Percentiles rank a stretch among this genome's conserved stretches.
phyloP scores from a whole-genome alignment of 2,329 filamentous ascomycete species.

The Neonectria neomacrospora region DNA sequence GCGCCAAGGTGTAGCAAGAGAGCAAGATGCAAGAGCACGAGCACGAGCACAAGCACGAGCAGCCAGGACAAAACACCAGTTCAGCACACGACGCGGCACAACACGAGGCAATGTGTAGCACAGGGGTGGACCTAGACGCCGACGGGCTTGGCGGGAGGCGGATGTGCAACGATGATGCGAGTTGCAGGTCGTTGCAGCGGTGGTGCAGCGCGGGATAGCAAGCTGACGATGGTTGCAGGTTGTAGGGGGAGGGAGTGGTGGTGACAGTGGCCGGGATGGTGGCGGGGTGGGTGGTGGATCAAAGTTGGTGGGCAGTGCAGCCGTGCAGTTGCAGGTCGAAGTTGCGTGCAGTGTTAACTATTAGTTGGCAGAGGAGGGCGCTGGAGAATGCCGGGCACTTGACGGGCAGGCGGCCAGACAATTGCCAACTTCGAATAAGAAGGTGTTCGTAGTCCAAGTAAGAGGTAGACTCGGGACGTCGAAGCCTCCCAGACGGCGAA shows the following conservation, averaged over 20 bases:
- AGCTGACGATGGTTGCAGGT: constrained; percentile 2
- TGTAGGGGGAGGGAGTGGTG: constrained; percentile 6
- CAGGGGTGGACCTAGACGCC: constrained; percentile 35
- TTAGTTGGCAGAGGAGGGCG: constrained; percentile 6
- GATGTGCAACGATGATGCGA: constrained; percentile 35
- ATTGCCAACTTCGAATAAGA: neutral
- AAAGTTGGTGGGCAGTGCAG: constrained; percentile 21
- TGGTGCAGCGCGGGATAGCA: constrained; percentile 16
- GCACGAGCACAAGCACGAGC: constrained; percentile 26
- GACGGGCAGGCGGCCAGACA: constrained; percentile 16
- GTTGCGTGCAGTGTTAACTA: neutral
- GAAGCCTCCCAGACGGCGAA: too few species aligned
- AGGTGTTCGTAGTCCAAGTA: neutral
- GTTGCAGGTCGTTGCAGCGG: constrained; percentile 28
- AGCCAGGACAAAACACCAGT: constrained; percentile 31
- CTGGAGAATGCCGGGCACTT: constrained; percentile 13
- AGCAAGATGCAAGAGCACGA: neutral
- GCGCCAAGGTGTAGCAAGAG: constrained; percentile 28
- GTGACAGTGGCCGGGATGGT: constrained; percentile 18
- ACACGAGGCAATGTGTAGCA: constrained; percentile 38
- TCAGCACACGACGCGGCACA: constrained; percentile 30
- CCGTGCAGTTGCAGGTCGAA: neutral
- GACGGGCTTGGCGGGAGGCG: constrained; percentile 33
- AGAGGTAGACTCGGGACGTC: neutral
- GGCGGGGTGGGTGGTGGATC: constrained; percentile 27